Evolutionary conservation across 768 basidiomycete species (phyloP).

Genomic region (Rhizopogon sp.): DNA sequence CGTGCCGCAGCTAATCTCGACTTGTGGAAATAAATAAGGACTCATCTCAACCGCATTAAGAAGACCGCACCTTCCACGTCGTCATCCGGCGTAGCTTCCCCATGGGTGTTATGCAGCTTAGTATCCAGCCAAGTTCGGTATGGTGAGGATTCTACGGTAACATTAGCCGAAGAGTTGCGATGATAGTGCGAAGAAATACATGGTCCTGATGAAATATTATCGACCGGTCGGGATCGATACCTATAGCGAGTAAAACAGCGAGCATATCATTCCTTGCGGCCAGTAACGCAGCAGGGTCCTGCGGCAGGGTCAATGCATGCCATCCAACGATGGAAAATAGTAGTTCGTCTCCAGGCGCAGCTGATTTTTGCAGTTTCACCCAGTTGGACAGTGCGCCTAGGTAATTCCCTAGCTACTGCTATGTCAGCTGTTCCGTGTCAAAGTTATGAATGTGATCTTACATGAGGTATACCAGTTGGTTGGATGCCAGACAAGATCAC

Average conservation of each 20-base stretch:
- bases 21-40: slow-evolving; percentile 31
- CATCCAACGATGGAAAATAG: slow-evolving; percentile 89
- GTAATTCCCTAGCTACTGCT: slow-evolving; percentile 80
- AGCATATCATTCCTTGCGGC: slow-evolving; percentile 70
- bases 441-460: slow-evolving; percentile 29
- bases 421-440: slow-evolving; percentile 2
- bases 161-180: slow-evolving; percentile 48
- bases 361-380: slow-evolving; percentile 71
- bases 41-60: too few species aligned
- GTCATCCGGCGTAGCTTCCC: slow-evolving; percentile 89
- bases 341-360: slow-evolving; percentile 53
- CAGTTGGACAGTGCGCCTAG: slow-evolving; percentile 88
- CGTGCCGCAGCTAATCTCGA: slow-evolving; percentile 69
- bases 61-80: slow-evolving; percentile 79
- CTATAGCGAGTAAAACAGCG: slow-evolving; percentile 79
- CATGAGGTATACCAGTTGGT: slow-evolving; percentile 89
- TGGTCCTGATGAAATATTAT: slow-evolving; percentile 87
- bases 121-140: slow-evolving; percentile 84
- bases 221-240: slow-evolving; percentile 71
- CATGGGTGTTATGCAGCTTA: slow-evolving; percentile 80
- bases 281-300: slow-evolving; percentile 63
- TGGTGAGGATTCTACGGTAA: slow-evolving; percentile 69
- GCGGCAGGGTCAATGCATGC: slow-evolving; percentile 91
- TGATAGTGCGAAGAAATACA: slow-evolving; percentile 33
- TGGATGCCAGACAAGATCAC: slow-evolving; percentile 89